A percentile compares a stretch with the other conserved stretches of the same genome.
phyloP scores from a whole-genome alignment of 148 eudicot genomes.

The Arctostaphylos glauca region DNA sequence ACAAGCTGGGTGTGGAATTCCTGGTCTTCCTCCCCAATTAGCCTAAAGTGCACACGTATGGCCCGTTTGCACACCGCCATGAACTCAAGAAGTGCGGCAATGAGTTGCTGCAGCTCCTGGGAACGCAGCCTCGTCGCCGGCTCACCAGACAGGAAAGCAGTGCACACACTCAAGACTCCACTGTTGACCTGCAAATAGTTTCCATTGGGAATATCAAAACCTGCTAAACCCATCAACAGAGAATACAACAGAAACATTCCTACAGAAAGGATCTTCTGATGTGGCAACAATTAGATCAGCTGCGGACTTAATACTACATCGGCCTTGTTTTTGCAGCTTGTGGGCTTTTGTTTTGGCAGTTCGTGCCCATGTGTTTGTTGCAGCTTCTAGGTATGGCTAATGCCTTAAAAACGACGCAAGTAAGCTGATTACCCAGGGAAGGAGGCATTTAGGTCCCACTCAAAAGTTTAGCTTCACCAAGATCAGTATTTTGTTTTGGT shows the following conservation, averaged over 20 bases:
- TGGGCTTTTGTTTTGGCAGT: too few species aligned
- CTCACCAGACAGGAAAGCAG: constrained; percentile 96
- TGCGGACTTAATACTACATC: background rate
- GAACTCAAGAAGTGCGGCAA: constrained; percentile 96
- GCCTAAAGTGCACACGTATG: constrained; percentile 89
- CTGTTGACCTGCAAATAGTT: constrained; percentile 76
- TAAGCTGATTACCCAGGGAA: background rate
- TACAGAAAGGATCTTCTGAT: background rate
- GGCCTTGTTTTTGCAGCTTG: too few species aligned
- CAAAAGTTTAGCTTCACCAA: background rate
- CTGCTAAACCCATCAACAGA: background rate
- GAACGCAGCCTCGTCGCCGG: constrained; percentile 97
- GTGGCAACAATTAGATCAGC: constrained; percentile 1
- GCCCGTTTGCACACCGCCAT: constrained; percentile 99
- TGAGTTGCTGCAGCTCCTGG: constrained; percentile 95
- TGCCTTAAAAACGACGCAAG: background rate
- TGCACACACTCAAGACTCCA: constrained; percentile 97
- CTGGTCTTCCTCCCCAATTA: constrained; percentile 98
- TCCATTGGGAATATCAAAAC: background rate
- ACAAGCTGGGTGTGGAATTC: constrained; percentile 98
- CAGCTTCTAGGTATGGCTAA: background rate
- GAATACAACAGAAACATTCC: background rate
- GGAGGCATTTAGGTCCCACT: background rate
- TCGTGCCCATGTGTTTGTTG: background rate
- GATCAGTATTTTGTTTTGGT: background rate